Evolutionary conservation across 2,329 filamentous ascomycete genomes (phyloP), one percentile per base, ranked within the genome.

Genomic region (Diaporthe citri): DNA sequence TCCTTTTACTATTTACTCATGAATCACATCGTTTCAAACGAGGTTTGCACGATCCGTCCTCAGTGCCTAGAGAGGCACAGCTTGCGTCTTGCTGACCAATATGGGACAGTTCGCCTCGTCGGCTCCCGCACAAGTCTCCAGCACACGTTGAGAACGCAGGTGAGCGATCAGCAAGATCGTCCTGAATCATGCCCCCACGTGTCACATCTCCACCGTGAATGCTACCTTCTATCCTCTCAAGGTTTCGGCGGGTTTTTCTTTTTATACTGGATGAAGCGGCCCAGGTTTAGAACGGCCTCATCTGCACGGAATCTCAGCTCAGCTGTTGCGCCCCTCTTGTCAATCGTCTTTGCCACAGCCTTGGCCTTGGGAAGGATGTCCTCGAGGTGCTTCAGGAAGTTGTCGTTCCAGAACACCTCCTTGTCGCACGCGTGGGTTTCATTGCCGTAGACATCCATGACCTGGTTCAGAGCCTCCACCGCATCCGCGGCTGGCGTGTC

Each of bases 381-480:
- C 77, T 92, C 89, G 2, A 94, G 83, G 76, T 91, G 90, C 78
- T 87, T 86, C 73, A 92, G 81, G 79, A 93, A 91, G 77, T 86
- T 86, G 76, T 91, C 87, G 78, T 87, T 87, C 89, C 91, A 93
- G 82, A 93, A 94, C 3, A 93, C 91, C 36, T 88, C 86, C 74
- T 84, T 85, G 80, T 93, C 92, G 80, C 88, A 92, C 15, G 86
- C 84, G 72, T 85, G 86, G 17, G 85, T 86, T 81, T 91, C 90
- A 80, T 93, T 90, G 36, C 87, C 89, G 82, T 93, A 94, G 10
- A 94, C 87, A 78, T 93, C 92, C 78, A 93, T 92, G 25, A 94
- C 77, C 81, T 93, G 90, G 82, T 93, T 90, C 57, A 93, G 83
- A 22, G 90, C 90, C 83, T 93, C 92, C 43, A 93, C 87, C 7